phyloP scores from a whole-genome alignment of 2,329 filamentous ascomycete genomes.

The Chrysosporium queenslandicum region DNA sequence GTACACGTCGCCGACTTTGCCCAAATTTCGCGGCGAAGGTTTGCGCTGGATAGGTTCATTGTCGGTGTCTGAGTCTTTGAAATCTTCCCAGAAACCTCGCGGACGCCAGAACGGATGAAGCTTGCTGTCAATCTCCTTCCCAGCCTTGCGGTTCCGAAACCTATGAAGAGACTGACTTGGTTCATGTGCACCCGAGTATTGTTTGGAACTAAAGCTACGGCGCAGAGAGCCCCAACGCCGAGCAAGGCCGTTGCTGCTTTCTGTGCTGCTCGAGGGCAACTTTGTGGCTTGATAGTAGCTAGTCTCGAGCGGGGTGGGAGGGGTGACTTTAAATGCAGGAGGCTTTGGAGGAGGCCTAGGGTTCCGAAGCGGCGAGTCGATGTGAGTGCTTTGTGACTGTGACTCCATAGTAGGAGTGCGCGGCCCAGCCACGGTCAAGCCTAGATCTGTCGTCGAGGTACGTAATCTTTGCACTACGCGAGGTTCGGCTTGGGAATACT shows the following conservation, averaged over 20 bases:
- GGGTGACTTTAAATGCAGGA: conserved; percentile 47
- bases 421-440: conserved; percentile 14
- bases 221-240: conserved; percentile 32
- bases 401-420: conserved; percentile 23
- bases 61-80: conserved; percentile 37
- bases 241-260: conserved; percentile 18
- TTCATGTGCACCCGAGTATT: conserved; percentile 22
- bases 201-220: conserved; percentile 30
- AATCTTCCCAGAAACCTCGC: conserved; percentile 52
- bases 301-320: conserved; percentile 42
- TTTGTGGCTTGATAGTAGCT: conserved; percentile 32
- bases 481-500: conserved; percentile 29
- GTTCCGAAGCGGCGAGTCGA: conserved; percentile 51
- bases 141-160: conserved; percentile 35
- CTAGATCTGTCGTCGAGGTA: conserved; percentile 14
- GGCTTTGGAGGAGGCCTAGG: conserved; percentile 43
- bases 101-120: conserved; percentile 55
- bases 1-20: conserved; percentile 27
- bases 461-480: conserved; percentile 25
- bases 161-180: conserved; percentile 23
- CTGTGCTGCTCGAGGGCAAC: conserved; percentile 18
- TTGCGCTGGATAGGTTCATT: conserved; percentile 23
- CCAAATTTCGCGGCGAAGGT: conserved; percentile 12
- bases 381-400: conserved; percentile 19
- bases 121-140: conserved; percentile 38